phyloP scores from a whole-genome alignment of 179 eudicot genomes.

The Corrigiola litoralis region DNA sequence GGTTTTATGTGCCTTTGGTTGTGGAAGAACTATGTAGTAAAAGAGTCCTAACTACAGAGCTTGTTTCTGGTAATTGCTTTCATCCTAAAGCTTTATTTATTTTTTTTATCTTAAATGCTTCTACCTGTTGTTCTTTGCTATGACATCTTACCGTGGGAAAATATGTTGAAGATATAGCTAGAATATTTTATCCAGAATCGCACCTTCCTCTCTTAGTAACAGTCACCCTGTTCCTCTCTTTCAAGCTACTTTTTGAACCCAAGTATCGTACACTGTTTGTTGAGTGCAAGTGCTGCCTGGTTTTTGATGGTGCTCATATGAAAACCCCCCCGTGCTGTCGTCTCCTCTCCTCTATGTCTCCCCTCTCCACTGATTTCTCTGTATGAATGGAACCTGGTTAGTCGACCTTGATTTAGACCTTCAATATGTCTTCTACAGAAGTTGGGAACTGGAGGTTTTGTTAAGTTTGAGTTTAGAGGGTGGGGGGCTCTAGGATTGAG shows the following conservation, averaged over 20 bases:
- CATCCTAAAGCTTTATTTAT: neutral
- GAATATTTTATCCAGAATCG: neutral
- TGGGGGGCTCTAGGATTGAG: neutral
- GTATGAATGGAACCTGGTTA: neutral
- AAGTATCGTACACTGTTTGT: neutral
- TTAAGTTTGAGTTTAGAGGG: neutral
- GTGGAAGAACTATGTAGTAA: constrained; percentile 73
- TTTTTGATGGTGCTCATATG: neutral
- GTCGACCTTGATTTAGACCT: neutral
- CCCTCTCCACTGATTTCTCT: neutral
- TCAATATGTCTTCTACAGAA: neutral
- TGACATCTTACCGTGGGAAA: neutral
- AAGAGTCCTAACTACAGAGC: constrained; percentile 84
- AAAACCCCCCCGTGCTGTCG: neutral
- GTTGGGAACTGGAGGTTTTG: neutral
- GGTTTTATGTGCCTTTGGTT: constrained; percentile 85
- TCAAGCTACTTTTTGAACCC: neutral
- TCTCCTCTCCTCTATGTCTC: neutral
- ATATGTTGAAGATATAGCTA: neutral
- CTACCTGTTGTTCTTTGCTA: neutral
- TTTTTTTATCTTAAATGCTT: neutral
- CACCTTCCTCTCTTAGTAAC: neutral
- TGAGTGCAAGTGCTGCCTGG: neutral
- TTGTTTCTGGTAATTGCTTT: constrained; percentile 57
- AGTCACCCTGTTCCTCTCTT: neutral